Conservation (phyloP, 1,139 yeast genomes). For the Lodderomyces margitis region DNA sequence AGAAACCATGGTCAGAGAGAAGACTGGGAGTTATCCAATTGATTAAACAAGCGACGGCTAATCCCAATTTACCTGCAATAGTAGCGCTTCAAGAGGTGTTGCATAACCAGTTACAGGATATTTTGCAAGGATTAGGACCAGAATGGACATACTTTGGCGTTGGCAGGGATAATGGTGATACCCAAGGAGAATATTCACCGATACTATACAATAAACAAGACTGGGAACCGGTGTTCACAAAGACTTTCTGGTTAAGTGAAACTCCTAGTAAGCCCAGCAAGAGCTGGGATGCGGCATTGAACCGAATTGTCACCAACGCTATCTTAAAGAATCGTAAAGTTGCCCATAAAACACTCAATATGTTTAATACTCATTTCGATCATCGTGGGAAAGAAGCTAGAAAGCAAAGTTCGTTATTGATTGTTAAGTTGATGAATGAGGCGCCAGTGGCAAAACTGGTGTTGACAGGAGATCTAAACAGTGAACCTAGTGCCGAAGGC, state of each 20-base stretch:
- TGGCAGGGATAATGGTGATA: conserved; percentile 47
- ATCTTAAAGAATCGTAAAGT: conserved; percentile 17
- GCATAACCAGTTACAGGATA: conserved; percentile 29
- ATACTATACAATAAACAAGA: conserved; percentile 33
- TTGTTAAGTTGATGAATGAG: conserved; percentile 30
- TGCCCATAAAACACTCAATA: conserved; percentile 23
- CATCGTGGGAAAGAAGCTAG: conserved; percentile 43
- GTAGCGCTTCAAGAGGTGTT: conserved; percentile 33
- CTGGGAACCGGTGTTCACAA: conserved; percentile 28
- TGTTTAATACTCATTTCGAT: conserved; percentile 48
- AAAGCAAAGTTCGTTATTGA: conserved; percentile 26
- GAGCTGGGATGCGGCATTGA: conserved; percentile 41
- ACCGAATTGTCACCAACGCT: conserved; percentile 40
- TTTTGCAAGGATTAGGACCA: conserved; percentile 20
- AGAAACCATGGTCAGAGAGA: conserved; percentile 25
- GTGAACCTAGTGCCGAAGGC: conserved; percentile 41
- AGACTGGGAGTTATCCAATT: conserved; percentile 21
- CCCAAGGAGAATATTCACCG: conserved; percentile 45
- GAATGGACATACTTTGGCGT: conserved; percentile 42
- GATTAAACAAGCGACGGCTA: conserved; percentile 17
- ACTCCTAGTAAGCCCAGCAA: conserved; percentile 39
- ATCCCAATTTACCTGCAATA: conserved; percentile 14
- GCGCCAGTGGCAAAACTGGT: conserved; percentile 28
- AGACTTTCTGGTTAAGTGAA: conserved; percentile 42
- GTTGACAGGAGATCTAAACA: conserved; percentile 44